Base-by-base conservation (phyloP, 1,139 yeast species). In the Chernovozyma aurita region DNA sequence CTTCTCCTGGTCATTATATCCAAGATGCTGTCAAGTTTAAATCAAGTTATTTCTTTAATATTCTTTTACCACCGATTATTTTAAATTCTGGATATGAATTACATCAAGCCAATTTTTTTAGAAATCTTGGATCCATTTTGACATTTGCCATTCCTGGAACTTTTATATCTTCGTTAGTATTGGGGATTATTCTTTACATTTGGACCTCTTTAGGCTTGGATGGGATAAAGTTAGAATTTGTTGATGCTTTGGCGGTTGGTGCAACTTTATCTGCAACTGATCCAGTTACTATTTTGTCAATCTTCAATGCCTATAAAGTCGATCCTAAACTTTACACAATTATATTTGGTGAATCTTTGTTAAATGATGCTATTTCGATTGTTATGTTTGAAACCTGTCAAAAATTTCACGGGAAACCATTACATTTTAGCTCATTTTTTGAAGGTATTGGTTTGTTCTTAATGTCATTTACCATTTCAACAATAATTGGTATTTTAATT, bases 341-440 rank as follows among this genome's bases (percentile, higher is more conserved):
- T 45, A 92, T 94, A 42, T 92, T 94, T 58, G 99, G 99, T 32
- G 99, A 94, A 61, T 85, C 96, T 4, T 68, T 94, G 45, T 67
- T 94, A 40, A 94, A 94, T 56, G 99, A 94, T 64, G 98, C 99
- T 30, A 95, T 94, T 44, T 90, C 97, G 44, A 94, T 94, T 57
- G 98, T 94, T 49, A 92, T 94, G 95, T 94, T 94, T 64, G 98
- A 94, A 65, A 94, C 99, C 0, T 90, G 97, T 53, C 97, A 90
- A 60, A 87, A 88, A 59, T 87, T 94, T 59, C 95, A 90, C 51
- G 97, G 95, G 29, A 84, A 86, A 49, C 62, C 63, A 0, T 85
- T 92, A 9, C 77, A 78, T 35, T 70, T 90, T 43, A 71, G 87
- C 6, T 83, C 92, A 14, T 63, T 92, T 35, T 87, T 94, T 57